phyloP scores from a whole-genome alignment of 1,284 basidiomycete species.

The Ustilago sp. region DNA sequence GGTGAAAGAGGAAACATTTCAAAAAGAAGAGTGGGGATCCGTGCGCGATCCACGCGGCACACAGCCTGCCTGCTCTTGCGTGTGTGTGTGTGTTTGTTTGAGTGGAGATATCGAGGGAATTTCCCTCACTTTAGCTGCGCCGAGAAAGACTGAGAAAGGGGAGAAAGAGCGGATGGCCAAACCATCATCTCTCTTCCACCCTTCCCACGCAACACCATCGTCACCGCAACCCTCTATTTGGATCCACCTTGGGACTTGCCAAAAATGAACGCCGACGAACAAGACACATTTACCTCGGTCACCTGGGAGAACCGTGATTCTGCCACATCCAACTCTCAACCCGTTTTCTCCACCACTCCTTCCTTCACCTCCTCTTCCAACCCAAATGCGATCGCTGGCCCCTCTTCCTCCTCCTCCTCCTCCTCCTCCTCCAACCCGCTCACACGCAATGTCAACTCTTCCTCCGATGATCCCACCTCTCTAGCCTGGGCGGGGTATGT shows the following conservation, averaged over 20 bases:
- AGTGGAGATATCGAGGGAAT: background rate
- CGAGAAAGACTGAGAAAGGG: too few species aligned
- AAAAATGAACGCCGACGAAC: slow-evolving; percentile 55
- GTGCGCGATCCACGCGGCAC: slow-evolving; percentile 25
- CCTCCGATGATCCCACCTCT: slow-evolving; percentile 26
- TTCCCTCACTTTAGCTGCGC: too few species aligned
- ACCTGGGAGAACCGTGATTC: slow-evolving; percentile 58
- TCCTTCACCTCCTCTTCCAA: slow-evolving; percentile 13
- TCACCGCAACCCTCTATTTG: background rate
- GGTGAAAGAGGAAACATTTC: too few species aligned
- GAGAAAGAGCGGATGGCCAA: background rate
- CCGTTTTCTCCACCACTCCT: slow-evolving; percentile 31
- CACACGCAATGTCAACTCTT: slow-evolving; percentile 25
- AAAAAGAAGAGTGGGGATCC: slow-evolving; percentile 6
- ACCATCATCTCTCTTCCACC: background rate
- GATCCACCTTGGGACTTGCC: background rate
- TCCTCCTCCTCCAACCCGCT: slow-evolving; percentile 16
- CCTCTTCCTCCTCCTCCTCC: slow-evolving; percentile 20
- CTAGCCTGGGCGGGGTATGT: slow-evolving; percentile 64
- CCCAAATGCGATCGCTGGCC: slow-evolving; percentile 30
- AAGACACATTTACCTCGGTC: slow-evolving; percentile 64
- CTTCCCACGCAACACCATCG: background rate
- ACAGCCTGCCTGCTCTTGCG: background rate
- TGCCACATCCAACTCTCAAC: slow-evolving; percentile 36
- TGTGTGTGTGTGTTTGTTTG: background rate